These are phyloP conservation scores for Pseudonectria foliicola DNA, from an alignment of 2,329 filamentous ascomycete species.

Conservation along the genomic window DNA sequence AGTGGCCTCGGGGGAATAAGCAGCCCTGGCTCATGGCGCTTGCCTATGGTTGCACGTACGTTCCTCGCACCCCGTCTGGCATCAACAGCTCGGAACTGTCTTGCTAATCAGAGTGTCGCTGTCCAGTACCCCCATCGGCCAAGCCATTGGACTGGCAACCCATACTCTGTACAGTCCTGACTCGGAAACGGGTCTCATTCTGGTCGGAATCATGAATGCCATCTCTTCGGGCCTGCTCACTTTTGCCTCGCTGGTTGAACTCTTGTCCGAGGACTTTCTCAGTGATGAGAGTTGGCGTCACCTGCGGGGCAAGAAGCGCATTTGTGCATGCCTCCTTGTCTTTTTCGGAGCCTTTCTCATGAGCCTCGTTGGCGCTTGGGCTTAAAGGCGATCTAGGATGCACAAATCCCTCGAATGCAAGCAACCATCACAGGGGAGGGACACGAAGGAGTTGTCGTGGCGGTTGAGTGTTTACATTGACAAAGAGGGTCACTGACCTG, in stretches of 20 bases:
- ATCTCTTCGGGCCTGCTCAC: conserved; percentile 64
- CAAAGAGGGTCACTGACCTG: too few species aligned
- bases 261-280: conserved; percentile 65
- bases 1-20: conserved; percentile 30
- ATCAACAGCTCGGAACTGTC: background rate
- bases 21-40: conserved; percentile 52
- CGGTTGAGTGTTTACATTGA: too few species aligned
- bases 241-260: conserved; percentile 65
- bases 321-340: conserved; percentile 50
- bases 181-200: conserved; percentile 57
- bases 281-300: conserved; percentile 55
- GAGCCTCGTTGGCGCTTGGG: conserved; percentile 59
- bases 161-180: conserved; percentile 63
- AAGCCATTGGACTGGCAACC: conserved; percentile 63
- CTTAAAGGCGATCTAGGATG: conserved; percentile 26
- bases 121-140: conserved; percentile 60
- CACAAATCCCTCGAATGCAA: too few species aligned
- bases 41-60: conserved; percentile 47
- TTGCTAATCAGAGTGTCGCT: conserved; percentile 7
- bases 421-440: too few species aligned
- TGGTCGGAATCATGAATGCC: conserved; percentile 69
- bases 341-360: conserved; percentile 54
- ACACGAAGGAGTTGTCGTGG: too few species aligned
- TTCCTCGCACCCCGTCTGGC: conserved; percentile 13
- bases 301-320: conserved; percentile 44